Evolutionary conservation across 441 rosid species (phyloP), one percentile per base, ranked within the genome.

Genomic region (Populus hybrid): DNA sequence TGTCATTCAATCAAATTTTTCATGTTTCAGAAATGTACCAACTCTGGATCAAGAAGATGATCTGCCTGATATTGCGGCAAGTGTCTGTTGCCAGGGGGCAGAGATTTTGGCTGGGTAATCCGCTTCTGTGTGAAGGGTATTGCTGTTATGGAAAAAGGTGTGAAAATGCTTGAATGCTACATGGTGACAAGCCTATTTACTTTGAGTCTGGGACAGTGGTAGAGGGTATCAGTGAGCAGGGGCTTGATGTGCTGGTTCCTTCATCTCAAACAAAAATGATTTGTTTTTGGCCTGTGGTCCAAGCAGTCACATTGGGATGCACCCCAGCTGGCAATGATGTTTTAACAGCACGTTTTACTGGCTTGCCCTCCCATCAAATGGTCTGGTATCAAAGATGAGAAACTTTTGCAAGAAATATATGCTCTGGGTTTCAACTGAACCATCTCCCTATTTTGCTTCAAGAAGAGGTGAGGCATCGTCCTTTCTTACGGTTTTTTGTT

Each of bases 331-430:
- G 88, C 71, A 87, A 83, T 69, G 95, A 91, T 84, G 90, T 91
- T 78, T 82, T 95, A 79, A 92, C 99, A 24, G 95, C 89, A 64
- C 95, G n/a, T 95, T 81, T 57, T 95, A 34, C 74, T 95, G 77
- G 92, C 96, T 46, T 87, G 93, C 85, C 98, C 99, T 68, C 89
- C 88, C 16, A 85, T 87, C 76, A 91, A 94, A 46, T 95, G 97
- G 98, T 82, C 81, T 74, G 90, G 93, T 38, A 87, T 95, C 75
- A 86, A 82, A 85, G 91, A 91, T 61, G 87, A 83, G 80, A 83
- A 86, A 77, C 97, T 93, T 81, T 67, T 78, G 78, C 78, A 67
- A 78, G 89, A 90, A 76, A 86, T 91, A n/a, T 23, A 64, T 59
- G 70, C 83, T 78, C 93, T 95, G 78, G 78, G 86, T 88, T 73